Conservation (phyloP, 2,329 filamentous ascomycete genomes). For the Thermochaetoides dissita region DNA sequence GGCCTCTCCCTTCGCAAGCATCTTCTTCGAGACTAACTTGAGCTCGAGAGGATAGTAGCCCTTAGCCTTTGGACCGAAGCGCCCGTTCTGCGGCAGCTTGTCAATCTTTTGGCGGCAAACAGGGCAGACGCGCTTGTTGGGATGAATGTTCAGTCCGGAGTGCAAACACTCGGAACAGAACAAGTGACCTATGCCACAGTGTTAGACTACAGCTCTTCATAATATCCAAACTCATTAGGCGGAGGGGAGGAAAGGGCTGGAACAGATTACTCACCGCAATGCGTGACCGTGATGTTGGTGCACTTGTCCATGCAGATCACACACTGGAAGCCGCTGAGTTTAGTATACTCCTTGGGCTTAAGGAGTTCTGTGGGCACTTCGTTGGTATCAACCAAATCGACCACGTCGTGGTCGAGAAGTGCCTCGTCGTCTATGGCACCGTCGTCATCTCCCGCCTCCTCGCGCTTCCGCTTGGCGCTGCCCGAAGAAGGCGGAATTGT, state of each 20-base stretch:
- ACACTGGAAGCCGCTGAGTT: slow-evolving; percentile 45
- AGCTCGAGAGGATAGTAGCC: slow-evolving; percentile 46
- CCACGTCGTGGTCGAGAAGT: slow-evolving; percentile 12
- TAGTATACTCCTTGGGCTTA: slow-evolving; percentile 32
- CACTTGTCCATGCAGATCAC: slow-evolving; percentile 55
- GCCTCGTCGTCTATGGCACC: slow-evolving; percentile 17
- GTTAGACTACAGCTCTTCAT: not conserved
- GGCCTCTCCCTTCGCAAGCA: slow-evolving; percentile 19
- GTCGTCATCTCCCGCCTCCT: slow-evolving; percentile 7
- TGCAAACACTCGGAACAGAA: slow-evolving; percentile 52
- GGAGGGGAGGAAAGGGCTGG: slow-evolving; percentile 1
- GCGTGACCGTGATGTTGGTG: slow-evolving; percentile 44
- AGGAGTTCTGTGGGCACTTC: slow-evolving; percentile 24
- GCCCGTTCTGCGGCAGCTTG: slow-evolving; percentile 21
- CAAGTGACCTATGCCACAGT: slow-evolving; percentile 38
- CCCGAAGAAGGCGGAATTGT: no score
- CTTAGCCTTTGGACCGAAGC: slow-evolving; percentile 24
- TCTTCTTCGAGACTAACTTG: slow-evolving; percentile 45
- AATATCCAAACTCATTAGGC: no score
- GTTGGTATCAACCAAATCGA: slow-evolving; percentile 30
- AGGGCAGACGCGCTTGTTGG: slow-evolving; percentile 43
- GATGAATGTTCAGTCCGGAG: slow-evolving; percentile 42
- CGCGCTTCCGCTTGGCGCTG: slow-evolving; percentile 10
- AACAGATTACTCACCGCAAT: slow-evolving; percentile 42
- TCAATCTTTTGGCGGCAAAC: slow-evolving; percentile 50